Percentiles rank a stretch among this genome's conserved stretches.
phyloP scores from a whole-genome alignment of 306 rosid species.

The Fagus sylvatica region DNA sequence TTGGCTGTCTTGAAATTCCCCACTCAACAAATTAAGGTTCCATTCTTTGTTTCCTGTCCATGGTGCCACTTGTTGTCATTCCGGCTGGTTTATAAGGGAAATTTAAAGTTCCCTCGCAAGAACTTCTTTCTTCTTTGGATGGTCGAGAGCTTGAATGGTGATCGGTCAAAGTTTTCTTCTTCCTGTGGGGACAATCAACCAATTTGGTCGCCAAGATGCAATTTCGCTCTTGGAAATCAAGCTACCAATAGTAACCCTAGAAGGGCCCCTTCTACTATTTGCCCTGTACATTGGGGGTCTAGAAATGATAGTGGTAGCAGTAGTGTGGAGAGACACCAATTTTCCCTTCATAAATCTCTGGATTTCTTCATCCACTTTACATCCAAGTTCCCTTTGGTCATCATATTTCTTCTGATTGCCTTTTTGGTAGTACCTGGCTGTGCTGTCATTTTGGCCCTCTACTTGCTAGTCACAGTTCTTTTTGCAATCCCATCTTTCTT shows the following conservation, averaged over 20 bases:
- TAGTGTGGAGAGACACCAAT: constrained; percentile 39
- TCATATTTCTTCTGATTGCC: constrained; percentile 64
- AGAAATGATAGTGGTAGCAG: constrained; percentile 28
- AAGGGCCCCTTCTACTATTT: constrained; percentile 43
- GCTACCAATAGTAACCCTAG: constrained; percentile 40
- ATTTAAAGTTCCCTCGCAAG: constrained; percentile 75
- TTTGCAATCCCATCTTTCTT: constrained; percentile 86
- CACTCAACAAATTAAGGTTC: constrained; percentile 65
- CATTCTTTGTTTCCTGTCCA: constrained; percentile 74
- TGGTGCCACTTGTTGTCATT: constrained; percentile 82
- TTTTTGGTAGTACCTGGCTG: constrained; percentile 70
- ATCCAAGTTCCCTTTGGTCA: constrained; percentile 75
- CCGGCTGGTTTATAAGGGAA: constrained; percentile 72
- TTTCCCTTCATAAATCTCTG: constrained; percentile 65
- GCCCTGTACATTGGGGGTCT: constrained; percentile 39
- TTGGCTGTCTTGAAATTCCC: constrained; percentile 74
- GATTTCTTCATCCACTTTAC: constrained; percentile 72
- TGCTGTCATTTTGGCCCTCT: constrained; percentile 65
- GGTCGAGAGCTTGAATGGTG: constrained; percentile 89
- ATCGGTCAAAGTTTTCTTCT: constrained; percentile 53
- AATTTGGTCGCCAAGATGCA: constrained; percentile 36
- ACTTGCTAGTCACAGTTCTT: constrained; percentile 68
- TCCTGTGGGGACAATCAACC: constrained; percentile 52
- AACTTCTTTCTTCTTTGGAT: constrained; percentile 91
- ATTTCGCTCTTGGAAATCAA: constrained; percentile 47